Evolutionary conservation across 257 asterid species (phyloP).

Genomic region (Asclepias syriaca): DNA sequence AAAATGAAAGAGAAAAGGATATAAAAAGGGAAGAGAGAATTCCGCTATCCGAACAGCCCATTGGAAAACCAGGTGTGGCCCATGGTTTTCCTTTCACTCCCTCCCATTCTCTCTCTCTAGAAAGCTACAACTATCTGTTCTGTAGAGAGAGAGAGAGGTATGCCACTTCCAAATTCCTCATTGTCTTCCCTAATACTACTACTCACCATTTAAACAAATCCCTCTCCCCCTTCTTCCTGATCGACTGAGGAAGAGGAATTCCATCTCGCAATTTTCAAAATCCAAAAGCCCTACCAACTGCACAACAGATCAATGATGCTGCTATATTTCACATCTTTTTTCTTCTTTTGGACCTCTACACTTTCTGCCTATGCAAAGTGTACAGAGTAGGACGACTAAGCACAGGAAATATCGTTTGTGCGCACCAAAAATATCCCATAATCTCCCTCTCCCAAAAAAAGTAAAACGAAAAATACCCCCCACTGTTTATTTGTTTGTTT

Average conservation of each 20-base stretch:
- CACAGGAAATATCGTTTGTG: background rate
- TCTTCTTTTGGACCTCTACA: slow-evolving; percentile 19
- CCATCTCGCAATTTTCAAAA: background rate
- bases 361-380: background rate
- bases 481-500: slow-evolving; percentile 7
- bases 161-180: background rate
- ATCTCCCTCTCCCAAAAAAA: background rate
- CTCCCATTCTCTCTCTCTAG: slow-evolving; percentile 4
- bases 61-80: slow-evolving; percentile 46
- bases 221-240: background rate
- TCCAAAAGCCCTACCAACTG: background rate
- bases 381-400: slow-evolving; percentile 6
- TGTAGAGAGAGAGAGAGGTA: too few relatives aligned
- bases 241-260: background rate
- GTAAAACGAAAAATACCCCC: background rate
- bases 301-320: background rate
- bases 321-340: slow-evolving; percentile 16
- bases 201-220: slow-evolving; percentile 12
- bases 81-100: slow-evolving; percentile 43
- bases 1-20: background rate
- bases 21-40: slow-evolving; percentile 14
- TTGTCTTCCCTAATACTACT: background rate
- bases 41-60: slow-evolving; percentile 67
- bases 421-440: slow-evolving; percentile 14
- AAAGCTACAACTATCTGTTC: background rate